Evolutionary conservation across 129 eudicot species (phyloP), one percentile per base, ranked within the genome.

Genomic region (Tagetes erecta): DNA sequence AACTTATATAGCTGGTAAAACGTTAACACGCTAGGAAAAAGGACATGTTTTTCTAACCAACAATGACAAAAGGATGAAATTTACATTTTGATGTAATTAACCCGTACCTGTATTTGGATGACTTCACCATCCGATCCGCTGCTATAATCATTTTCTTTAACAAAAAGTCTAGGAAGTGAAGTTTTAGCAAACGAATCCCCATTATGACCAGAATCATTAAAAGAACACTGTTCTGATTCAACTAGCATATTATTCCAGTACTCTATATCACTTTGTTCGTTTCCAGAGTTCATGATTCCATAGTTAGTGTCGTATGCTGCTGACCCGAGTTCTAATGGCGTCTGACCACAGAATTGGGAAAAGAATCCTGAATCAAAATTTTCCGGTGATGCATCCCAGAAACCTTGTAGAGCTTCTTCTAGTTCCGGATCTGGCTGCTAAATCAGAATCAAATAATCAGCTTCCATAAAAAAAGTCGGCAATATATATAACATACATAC

Each of bases 91-190:
- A 47, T 30, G 63, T 56, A 30, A 20, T 56, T 8, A 56, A 30
- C 37, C 0, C 1, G 78, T 81, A 86, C 96, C 92, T 81, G 85
- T 68, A 30, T 59, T 50, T 93, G 90, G 2, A 80, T 70, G 65
- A 84, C 79, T 83, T 86, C 92, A 5, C 81, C 83, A 67, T 88
- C 96, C 3, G 95, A 87, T 76, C 80, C 98, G 3, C 91, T 73
- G 50, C 84, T 73, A 31, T 89, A 92, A 71, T 79, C 90, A 70
- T 67, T 73, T 41, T 83, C 89, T 57, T 82, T 82, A 27, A 75
- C 68, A 14, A 41, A 73, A 50, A 57, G n/a, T 66, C 72, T 73
- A 11, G 87, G 82, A 5, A 57, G 60, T 3, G 76, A 82, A 53
- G 63, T 70, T 37, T 78, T 84, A 57, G 62, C 46, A 47, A 72